These are phyloP conservation scores for Aspergillus campestris DNA, from an alignment of 495 filamentous ascomycete genomes.

Conservation along the genomic window DNA sequence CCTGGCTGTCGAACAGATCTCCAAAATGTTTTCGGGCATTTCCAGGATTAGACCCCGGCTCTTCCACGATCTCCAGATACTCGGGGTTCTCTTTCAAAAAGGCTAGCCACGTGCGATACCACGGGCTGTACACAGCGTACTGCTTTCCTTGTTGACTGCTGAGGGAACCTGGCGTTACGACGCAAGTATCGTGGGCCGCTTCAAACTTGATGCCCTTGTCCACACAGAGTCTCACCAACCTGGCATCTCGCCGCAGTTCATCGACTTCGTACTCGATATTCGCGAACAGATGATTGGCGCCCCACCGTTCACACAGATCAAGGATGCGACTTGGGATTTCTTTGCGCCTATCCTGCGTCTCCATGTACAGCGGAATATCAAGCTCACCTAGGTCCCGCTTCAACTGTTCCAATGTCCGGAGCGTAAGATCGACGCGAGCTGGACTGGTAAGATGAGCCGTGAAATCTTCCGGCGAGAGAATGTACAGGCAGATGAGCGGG, in stretches of 20 bases:
- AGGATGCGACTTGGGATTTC: slow-evolving; percentile 56
- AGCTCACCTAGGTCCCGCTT: slow-evolving; percentile 57
- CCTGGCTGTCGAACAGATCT: slow-evolving; percentile 51
- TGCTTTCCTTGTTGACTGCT: slow-evolving; percentile 58
- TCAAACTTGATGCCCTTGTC: slow-evolving; percentile 55
- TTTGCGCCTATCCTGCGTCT: slow-evolving; percentile 58
- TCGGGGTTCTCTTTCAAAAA: slow-evolving; percentile 61
- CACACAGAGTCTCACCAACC: slow-evolving; percentile 50
- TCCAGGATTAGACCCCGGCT: slow-evolving; percentile 53
- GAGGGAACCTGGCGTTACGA: slow-evolving; percentile 66
- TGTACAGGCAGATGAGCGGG: slow-evolving; percentile 67
- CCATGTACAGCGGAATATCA: slow-evolving; percentile 73
- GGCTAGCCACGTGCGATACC: slow-evolving; percentile 68
- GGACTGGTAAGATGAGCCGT: slow-evolving; percentile 71
- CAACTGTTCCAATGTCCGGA: slow-evolving; percentile 58
- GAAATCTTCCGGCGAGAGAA: slow-evolving; percentile 79
- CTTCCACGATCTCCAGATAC: slow-evolving; percentile 49
- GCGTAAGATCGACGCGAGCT: slow-evolving; percentile 68
- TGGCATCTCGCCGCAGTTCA: slow-evolving; percentile 58
- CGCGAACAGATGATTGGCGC: slow-evolving; percentile 51
- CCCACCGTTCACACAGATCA: slow-evolving; percentile 63
- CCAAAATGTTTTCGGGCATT: slow-evolving; percentile 43
- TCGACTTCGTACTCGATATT: slow-evolving; percentile 57
- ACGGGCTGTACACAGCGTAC: slow-evolving; percentile 79
- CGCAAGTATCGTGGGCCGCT: slow-evolving; percentile 68